A percentile compares a stretch with the other conserved stretches of the same genome.
These are phyloP conservation scores for Colletotrichum spaethianum DNA, from an alignment of 2,329 filamentous ascomycete genomes.

Conservation along the genomic window DNA sequence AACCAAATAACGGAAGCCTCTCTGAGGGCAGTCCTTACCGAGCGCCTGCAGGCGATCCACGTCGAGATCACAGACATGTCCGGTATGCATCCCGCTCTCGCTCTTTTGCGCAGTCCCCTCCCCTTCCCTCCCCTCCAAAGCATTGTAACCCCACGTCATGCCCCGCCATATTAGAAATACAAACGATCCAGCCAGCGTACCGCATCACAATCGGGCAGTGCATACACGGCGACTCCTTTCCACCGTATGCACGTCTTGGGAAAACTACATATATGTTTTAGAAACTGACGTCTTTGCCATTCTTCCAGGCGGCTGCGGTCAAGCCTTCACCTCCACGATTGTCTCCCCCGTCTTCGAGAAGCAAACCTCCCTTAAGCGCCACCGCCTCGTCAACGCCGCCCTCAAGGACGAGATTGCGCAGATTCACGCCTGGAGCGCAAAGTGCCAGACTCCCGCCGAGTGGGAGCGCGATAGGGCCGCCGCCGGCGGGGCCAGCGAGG, in stretches of 20 bases:
- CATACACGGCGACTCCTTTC: neutral
- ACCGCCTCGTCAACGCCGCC: constrained; percentile 86
- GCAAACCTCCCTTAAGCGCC: constrained; percentile 84
- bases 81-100: constrained; percentile 69
- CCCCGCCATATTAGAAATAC: constrained; percentile 27
- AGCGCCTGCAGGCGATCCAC: constrained; percentile 80
- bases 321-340: constrained; percentile 72
- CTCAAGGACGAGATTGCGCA: constrained; percentile 90
- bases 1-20: constrained; percentile 80
- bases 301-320: constrained; percentile 70
- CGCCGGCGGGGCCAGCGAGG: constrained; percentile 46
- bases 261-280: neutral
- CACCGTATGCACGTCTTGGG: neutral
- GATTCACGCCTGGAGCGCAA: constrained; percentile 96
- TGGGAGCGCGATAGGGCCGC: constrained; percentile 77
- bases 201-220: constrained; percentile 29
- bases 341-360: constrained; percentile 78
- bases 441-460: constrained; percentile 92
- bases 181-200: constrained; percentile 7
- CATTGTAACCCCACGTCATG: constrained; percentile 28
- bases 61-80: constrained; percentile 95
- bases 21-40: constrained; percentile 77
- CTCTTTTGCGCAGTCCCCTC: neutral
- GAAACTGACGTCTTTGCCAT: neutral
- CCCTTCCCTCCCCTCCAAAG: neutral